Evolutionary conservation across 176 grass and related monocot genomes (phyloP).

Genomic region (Zea mays): Zm-B73-REFERENCE-NAM-5.0 NC_050096.1:43194001-43194500

Average conservation of each 20-base stretch:
- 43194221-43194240: constrained; percentile 1
- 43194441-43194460: constrained; percentile 30
- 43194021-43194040: constrained; percentile 98
- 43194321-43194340: constrained; percentile 78
- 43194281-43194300: constrained; percentile 89
- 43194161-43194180: background rate
- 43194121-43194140: constrained; percentile 27
- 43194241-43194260: constrained; percentile 22
- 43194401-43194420: constrained; percentile 25
- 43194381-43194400: constrained; percentile 9
- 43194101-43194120: constrained; percentile 19
- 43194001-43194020: constrained; percentile 98
- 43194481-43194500: constrained; percentile 85
- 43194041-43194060: constrained; percentile 99
- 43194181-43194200: constrained; percentile 26
- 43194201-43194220: constrained; percentile 26
- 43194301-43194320: constrained; percentile 97
- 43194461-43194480: constrained; percentile 38
- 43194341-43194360: constrained; percentile 99
- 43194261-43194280: constrained; percentile 69
- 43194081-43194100: constrained; percentile 37
- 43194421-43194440: constrained; percentile 17
- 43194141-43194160: constrained; percentile 18
- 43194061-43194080: constrained; percentile 46
- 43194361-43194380: constrained; percentile 30